Evolutionary conservation across 345 rosid species (phyloP).

Genomic region (Firmiana major): DNA sequence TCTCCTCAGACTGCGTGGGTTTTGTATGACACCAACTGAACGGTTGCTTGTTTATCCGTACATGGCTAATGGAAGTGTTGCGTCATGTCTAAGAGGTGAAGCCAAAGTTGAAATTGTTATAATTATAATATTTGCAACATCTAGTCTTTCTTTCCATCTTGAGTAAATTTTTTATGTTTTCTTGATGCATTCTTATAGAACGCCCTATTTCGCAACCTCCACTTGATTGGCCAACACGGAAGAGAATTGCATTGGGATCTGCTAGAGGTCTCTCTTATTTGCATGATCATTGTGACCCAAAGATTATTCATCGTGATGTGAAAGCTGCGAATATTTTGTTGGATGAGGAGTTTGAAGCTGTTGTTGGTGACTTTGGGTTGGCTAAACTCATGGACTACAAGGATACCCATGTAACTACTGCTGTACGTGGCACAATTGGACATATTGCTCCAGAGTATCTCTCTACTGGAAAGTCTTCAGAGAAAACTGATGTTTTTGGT

Average conservation of each 20-base stretch:
- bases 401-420: conserved; percentile 96
- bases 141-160: background rate
- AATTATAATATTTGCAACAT: background rate
- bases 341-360: conserved; percentile 95
- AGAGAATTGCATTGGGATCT: conserved; percentile 82
- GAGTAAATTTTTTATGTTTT: background rate
- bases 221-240: conserved; percentile 80
- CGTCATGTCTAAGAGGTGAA: conserved; percentile 88
- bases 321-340: conserved; percentile 95
- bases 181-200: background rate
- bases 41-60: conserved; percentile 87
- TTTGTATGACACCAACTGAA: conserved; percentile 97
- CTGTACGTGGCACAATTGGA: conserved; percentile 91
- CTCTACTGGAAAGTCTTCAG: conserved; percentile 90
- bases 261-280: conserved; percentile 93
- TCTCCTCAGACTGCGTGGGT: conserved; percentile 79
- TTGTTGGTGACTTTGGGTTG: conserved; percentile 94
- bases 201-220: conserved; percentile 79
- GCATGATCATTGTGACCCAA: conserved; percentile 96
- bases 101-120: background rate
- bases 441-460: conserved; percentile 96
- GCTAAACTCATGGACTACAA: conserved; percentile 97
- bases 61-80: conserved; percentile 98
- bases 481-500: conserved; percentile 96
- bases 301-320: conserved; percentile 93